phyloP scores from a whole-genome alignment of 1,284 basidiomycete genomes.

The Boletus mariae region DNA sequence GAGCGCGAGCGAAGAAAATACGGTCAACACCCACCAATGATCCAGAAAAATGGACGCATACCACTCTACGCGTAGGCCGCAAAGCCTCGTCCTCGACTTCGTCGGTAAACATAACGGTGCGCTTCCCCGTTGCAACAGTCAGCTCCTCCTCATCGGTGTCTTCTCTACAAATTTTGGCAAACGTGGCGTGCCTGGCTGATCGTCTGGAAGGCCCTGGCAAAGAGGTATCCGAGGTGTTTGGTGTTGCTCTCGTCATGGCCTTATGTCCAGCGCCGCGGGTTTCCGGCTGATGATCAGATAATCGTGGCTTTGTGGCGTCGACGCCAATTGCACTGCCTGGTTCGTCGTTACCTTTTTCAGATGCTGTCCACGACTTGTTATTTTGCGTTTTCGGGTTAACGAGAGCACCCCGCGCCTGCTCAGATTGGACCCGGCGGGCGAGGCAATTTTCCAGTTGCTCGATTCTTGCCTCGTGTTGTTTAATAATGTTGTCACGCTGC shows the following conservation, averaged over 20 bases:
- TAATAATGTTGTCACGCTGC: slow-evolving; percentile 45
- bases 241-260: slow-evolving; percentile 10
- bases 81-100: slow-evolving; percentile 19
- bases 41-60: slow-evolving; percentile 11
- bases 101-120: slow-evolving; percentile 21
- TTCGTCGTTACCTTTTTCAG: slow-evolving; percentile 15
- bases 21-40: slow-evolving; percentile 5
- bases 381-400: slow-evolving; percentile 11
- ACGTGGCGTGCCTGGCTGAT: slow-evolving; percentile 21
- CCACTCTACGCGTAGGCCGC: slow-evolving; percentile 29
- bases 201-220: slow-evolving; percentile 14
- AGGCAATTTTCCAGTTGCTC: slow-evolving; percentile 41
- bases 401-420: slow-evolving; percentile 20
- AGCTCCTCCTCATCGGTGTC: slow-evolving; percentile 25
- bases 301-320: slow-evolving; percentile 8
- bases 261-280: slow-evolving; percentile 18
- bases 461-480: slow-evolving; percentile 38
- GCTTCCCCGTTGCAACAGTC: slow-evolving; percentile 23
- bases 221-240: neutral
- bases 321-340: slow-evolving; percentile 13
- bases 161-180: slow-evolving; percentile 27
- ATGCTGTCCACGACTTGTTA: slow-evolving; percentile 10
- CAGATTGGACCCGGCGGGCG: slow-evolving; percentile 37
- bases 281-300: slow-evolving; percentile 16
- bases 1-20: neutral